Percentiles rank a stretch among this genome's conserved stretches.
Evolutionary conservation across 1,139 yeast genomes (phyloP).

Genomic region (Diutina scorzettiae): DNA sequence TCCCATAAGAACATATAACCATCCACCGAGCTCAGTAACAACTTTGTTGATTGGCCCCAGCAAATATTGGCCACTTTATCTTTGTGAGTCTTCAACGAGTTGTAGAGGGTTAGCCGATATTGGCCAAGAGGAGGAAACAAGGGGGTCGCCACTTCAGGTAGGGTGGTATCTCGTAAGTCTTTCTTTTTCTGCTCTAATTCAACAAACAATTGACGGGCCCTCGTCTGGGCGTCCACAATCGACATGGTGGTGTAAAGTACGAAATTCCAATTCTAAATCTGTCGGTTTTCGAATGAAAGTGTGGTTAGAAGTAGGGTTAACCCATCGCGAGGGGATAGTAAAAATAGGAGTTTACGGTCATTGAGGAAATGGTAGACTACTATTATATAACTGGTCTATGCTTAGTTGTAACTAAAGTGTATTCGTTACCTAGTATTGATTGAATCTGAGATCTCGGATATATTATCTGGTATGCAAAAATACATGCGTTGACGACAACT

Average conservation of each 20-base stretch:
- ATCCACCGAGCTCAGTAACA: slow-evolving; percentile 76
- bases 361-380: no score
- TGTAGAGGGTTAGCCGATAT: slow-evolving; percentile 19
- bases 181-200: slow-evolving; percentile 36
- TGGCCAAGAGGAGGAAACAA: slow-evolving; percentile 22
- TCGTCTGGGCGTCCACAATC: slow-evolving; percentile 7
- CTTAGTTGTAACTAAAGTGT: no score
- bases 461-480: no score
- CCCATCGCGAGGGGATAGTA: no score
- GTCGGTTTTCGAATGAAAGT: no score
- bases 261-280: no score
- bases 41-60: slow-evolving; percentile 49
- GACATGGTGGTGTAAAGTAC: neutral
- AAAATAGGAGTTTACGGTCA: no score
- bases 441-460: no score
- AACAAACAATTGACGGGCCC: slow-evolving; percentile 30
- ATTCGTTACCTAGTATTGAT: no score
- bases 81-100: slow-evolving; percentile 57
- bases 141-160: slow-evolving; percentile 22
- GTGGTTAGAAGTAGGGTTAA: no score
- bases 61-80: slow-evolving; percentile 59
- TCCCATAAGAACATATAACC: slow-evolving; percentile 85
- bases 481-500: no score
- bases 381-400: no score
- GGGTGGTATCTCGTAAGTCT: slow-evolving; percentile 33